Evolutionary conservation across 768 basidiomycete genomes (phyloP), one percentile per base, ranked within the genome.

Genomic region (Boletus vermiculosoides): DNA sequence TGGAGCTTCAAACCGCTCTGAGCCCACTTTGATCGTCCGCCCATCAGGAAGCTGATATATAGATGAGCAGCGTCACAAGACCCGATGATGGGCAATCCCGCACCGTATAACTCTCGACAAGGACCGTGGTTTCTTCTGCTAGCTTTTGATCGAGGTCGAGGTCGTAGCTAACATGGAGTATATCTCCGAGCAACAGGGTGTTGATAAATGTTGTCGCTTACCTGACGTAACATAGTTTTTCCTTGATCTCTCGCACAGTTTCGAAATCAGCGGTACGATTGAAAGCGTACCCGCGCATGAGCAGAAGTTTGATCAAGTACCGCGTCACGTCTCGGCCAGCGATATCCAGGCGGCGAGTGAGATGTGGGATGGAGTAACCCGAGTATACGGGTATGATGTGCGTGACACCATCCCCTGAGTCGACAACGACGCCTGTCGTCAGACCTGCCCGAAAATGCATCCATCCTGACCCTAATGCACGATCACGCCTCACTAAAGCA

Each of bases 271-370:
- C 97, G 3, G 97, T 99, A 40, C 97, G 86, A 76, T 99, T 98
- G 83, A 99, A 98, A 1, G 97, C 97, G 73, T 99, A 98, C n/a
- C 97, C 97, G n/a, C 96, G 87, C 95, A 98, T 98, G 64, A 98
- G 84, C 34, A 99, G 80, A n/a, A 99, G 82, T 76, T 98, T 99
- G 83, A 99, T 99, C 74, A 99, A 79, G 75, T 99, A 99, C 66
- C 94, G 86, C 45, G 97, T 99, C 46, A 99, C 97, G 71, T 99
- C 97, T 62, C 97, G 86, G 20, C 97, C 97, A 52, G 97, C 97
- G 64, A 99, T 98, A 69, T 99, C 97, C 57, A 99, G 80, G 59
- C 97, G 88, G 39, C 89, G 84, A 2, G 94, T 98, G 45, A 98
- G 80, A 73, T 98, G 97, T 1, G 96, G 96, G 49, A 99, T 84